These are phyloP conservation scores for Polyporus arcularius DNA, from an alignment of 768 basidiomycete species.

Conservation along the genomic window DNA sequence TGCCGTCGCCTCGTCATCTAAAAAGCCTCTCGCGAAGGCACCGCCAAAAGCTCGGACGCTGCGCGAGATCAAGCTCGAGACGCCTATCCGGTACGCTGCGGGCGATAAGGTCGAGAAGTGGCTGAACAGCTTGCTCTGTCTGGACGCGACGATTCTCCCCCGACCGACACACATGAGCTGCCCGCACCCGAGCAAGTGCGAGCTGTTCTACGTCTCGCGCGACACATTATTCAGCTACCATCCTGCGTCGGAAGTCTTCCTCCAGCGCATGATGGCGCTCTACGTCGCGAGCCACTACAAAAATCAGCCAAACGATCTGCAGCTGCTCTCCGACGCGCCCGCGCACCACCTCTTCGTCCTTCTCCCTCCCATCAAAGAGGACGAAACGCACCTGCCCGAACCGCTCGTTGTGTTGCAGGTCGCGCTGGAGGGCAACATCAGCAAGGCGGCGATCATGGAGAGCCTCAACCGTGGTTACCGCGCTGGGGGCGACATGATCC, in stretches of 20 bases:
- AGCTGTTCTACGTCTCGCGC: conserved; percentile 92
- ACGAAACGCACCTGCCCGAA: conserved; percentile 89
- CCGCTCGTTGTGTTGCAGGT: conserved; percentile 96
- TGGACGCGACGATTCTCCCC: conserved; percentile 76
- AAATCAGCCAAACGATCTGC: conserved; percentile 98
- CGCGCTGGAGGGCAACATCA: conserved; percentile 92
- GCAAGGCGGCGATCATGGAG: conserved; percentile 82
- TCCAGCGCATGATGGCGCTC: conserved; percentile 97
- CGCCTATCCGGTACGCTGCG: conserved; percentile 87
- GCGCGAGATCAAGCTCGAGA: conserved; percentile 92
- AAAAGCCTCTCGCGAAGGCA: conserved; percentile 55
- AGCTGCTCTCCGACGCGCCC: conserved; percentile 94
- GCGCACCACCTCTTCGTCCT: conserved; percentile 97
- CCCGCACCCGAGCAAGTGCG: conserved; percentile 92
- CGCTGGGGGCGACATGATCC: conserved; percentile 95
- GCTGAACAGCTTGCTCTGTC: conserved; percentile 87
- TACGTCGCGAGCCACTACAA: conserved; percentile 99
- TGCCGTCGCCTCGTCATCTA: conserved; percentile 45
- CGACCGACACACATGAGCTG: conserved; percentile 68
- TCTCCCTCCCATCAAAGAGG: conserved; percentile 87
- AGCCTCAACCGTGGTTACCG: conserved; percentile 80
- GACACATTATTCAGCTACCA: conserved; percentile 98
- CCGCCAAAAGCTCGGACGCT: conserved; percentile 72
- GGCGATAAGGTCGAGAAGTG: conserved; percentile 93
- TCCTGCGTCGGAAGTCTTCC: conserved; percentile 94